These are phyloP conservation scores for Carex arenaria DNA, from an alignment of 202 grass and related monocot genomes.

Conservation along the genomic window DNA sequence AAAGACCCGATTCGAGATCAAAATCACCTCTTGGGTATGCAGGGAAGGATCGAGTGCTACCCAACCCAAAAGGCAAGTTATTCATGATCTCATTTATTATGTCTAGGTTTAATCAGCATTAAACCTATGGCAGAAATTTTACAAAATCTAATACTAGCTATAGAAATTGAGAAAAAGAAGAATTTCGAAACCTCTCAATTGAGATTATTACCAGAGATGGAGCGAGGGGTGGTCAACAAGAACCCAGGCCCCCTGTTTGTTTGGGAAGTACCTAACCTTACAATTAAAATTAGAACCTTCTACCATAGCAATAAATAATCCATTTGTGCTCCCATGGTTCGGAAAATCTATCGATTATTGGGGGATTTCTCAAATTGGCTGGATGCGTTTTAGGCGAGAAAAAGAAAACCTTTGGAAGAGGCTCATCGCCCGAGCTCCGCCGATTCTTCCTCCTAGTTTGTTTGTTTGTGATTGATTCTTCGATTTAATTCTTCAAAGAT, in stretches of 20 bases:
- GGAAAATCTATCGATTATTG: background rate
- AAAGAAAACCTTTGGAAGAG: background rate
- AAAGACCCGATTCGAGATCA: constrained; percentile 63
- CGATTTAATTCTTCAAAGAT: background rate
- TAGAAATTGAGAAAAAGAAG: background rate
- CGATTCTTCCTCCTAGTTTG: background rate
- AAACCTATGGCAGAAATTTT: background rate
- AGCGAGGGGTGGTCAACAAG: background rate
- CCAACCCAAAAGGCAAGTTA: constrained; percentile 60
- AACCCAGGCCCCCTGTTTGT: background rate
- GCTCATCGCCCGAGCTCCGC: background rate
- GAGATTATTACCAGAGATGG: background rate
- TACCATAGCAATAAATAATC: background rate
- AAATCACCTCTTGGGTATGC: constrained; percentile 67
- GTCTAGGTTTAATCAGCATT: background rate
- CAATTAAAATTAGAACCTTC: background rate
- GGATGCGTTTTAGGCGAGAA: background rate
- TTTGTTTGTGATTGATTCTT: background rate
- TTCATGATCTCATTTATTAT: constrained; percentile 38
- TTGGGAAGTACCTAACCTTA: background rate
- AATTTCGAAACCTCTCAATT: background rate
- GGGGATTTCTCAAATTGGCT: background rate
- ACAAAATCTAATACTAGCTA: background rate
- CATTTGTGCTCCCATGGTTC: background rate
- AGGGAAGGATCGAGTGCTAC: constrained; percentile 69